Evolutionary conservation across 2,329 filamentous ascomycete species (phyloP).

Genomic region (Penicillium freii): DNA sequence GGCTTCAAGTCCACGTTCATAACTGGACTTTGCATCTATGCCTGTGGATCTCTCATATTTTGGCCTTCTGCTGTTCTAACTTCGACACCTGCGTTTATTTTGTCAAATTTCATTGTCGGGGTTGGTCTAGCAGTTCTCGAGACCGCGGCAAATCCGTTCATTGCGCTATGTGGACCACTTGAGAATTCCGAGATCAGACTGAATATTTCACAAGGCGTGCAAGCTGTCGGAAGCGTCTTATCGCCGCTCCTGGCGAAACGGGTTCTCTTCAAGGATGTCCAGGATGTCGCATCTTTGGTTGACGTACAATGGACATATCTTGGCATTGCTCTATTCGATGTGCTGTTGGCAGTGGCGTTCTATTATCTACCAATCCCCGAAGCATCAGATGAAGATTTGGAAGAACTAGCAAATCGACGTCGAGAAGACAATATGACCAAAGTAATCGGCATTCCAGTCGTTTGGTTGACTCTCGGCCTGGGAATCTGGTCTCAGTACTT

Average conservation of each 20-base stretch:
- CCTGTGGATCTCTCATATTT: constrained; percentile 60
- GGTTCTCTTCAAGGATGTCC: constrained; percentile 55
- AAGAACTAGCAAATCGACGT: constrained; percentile 53
- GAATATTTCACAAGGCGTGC: constrained; percentile 61
- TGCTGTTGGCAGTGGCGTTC: constrained; percentile 58
- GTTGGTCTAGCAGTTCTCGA: constrained; percentile 61
- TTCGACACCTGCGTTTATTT: constrained; percentile 59
- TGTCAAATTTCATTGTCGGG: constrained; percentile 64
- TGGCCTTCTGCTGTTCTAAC: constrained; percentile 64
- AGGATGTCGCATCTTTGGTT: constrained; percentile 53
- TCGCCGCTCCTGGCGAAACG: constrained; percentile 60
- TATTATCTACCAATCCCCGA: constrained; percentile 63
- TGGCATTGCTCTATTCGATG: constrained; percentile 60
- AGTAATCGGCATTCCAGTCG: constrained; percentile 48
- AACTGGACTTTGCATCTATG: constrained; percentile 60
- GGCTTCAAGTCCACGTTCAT: constrained; percentile 64
- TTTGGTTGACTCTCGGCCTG: constrained; percentile 57
- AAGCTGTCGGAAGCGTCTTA: constrained; percentile 59
- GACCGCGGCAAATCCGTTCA: constrained; percentile 62
- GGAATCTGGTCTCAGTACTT: constrained; percentile 58
- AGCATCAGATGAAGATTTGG: constrained; percentile 60
- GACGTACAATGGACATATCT: constrained; percentile 66
- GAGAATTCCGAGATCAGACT: constrained; percentile 60
- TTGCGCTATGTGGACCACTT: constrained; percentile 59
- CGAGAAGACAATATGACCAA: constrained; percentile 50